phyloP scores from a whole-genome alignment of 257 asterid species.

The Orobanche coerulescens region DNA sequence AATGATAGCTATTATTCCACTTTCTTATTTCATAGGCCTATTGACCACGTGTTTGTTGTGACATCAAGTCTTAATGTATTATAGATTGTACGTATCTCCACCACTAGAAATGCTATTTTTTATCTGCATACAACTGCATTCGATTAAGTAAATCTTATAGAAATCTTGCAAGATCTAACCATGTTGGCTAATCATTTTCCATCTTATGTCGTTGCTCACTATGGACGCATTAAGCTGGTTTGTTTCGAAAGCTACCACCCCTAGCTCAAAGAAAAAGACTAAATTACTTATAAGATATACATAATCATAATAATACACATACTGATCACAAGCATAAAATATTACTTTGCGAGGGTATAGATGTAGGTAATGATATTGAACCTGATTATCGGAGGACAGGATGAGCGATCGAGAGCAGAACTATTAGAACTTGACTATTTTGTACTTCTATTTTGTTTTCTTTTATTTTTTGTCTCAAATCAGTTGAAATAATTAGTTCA shows the following conservation, averaged over 20 bases:
- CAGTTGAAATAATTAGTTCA: not conserved
- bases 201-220: not conserved
- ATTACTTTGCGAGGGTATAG: not conserved
- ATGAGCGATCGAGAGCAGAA: not conserved
- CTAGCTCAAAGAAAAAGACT: conserved; percentile 10
- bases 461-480: not conserved
- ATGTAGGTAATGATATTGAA: not conserved
- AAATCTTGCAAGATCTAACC: conserved; percentile 9
- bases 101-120: not conserved
- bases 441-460: too few relatives aligned
- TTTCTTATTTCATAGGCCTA: not conserved
- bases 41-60: conserved; percentile 12
- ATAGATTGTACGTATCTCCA: too few relatives aligned
- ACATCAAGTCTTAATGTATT: conserved; percentile 7
- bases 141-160: not conserved
- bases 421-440: not conserved
- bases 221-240: not conserved
- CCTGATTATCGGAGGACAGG: not conserved
- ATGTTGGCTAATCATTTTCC: not conserved
- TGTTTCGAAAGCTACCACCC: not conserved
- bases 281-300: not conserved
- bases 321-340: conserved; percentile 11
- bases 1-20: not conserved
- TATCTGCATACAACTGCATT: conserved; percentile 1
- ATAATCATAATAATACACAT: not conserved